Conservation (phyloP, 2,329 filamentous ascomycete genomes). For the Cladophialophora immunda region DNA sequence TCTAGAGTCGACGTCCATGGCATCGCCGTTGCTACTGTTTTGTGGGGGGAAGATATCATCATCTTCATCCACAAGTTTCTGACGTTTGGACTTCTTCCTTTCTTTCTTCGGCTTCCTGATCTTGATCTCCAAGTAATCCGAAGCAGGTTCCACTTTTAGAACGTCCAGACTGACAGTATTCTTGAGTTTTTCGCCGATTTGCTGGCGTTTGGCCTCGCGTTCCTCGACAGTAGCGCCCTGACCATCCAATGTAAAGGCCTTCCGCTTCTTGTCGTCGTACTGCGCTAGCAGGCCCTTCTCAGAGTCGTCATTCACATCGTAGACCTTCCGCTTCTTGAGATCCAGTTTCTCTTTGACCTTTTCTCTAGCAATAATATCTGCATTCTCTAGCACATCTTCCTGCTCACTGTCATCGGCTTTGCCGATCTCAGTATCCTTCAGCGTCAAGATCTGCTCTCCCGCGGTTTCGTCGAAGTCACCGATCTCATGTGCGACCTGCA, state of each 20-base stretch:
- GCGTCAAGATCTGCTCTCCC: slow-evolving; percentile 82
- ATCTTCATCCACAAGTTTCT: slow-evolving; percentile 71
- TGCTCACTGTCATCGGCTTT: slow-evolving; percentile 75
- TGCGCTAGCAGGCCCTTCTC: slow-evolving; percentile 80
- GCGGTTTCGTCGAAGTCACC: slow-evolving; percentile 74
- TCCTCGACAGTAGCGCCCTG: slow-evolving; percentile 74
- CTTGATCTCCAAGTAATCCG: slow-evolving; percentile 94
- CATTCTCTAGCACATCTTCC: slow-evolving; percentile 78
- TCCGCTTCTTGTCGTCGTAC: slow-evolving; percentile 94
- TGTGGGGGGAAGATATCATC: slow-evolving; percentile 60
- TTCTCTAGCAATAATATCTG: slow-evolving; percentile 53
- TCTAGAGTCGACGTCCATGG: slow-evolving; percentile 77
- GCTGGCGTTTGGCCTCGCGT: slow-evolving; percentile 63
- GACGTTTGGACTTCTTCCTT: slow-evolving; percentile 78
- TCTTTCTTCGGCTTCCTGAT: slow-evolving; percentile 92
- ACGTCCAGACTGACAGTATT: slow-evolving; percentile 82
- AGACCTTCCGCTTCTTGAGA: slow-evolving; percentile 92
- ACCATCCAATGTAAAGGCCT: slow-evolving; percentile 85
- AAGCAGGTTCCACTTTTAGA: slow-evolving; percentile 70
- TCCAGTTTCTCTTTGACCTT: slow-evolving; percentile 72
- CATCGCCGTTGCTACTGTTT: slow-evolving; percentile 51
- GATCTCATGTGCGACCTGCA: slow-evolving; percentile 90
- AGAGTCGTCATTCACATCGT: slow-evolving; percentile 82
- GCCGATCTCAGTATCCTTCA: slow-evolving; percentile 87
- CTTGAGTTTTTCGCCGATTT: slow-evolving; percentile 68